phyloP scores from a whole-genome alignment of 2,329 filamentous ascomycete species.

The Rutstroemia sp. region DNA sequence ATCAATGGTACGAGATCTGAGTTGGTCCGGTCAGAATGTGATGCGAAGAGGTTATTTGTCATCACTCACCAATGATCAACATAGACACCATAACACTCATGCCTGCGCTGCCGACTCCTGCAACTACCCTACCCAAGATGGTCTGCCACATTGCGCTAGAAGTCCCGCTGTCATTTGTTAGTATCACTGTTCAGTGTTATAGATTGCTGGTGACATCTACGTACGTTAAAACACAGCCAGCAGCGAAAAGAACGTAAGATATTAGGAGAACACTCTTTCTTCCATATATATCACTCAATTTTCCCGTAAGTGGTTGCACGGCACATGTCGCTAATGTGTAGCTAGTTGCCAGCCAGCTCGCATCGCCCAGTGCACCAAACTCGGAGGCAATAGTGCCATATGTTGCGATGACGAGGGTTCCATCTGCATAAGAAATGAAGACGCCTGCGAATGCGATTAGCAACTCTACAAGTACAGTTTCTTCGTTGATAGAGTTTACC shows the following conservation, averaged over 20 bases:
- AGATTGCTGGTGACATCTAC: not conserved
- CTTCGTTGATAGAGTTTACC: slow-evolving; percentile 7
- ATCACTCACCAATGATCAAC: slow-evolving; percentile 6
- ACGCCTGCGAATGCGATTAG: slow-evolving; percentile 37
- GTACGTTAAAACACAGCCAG: slow-evolving; percentile 42
- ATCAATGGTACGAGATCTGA: slow-evolving; percentile 36
- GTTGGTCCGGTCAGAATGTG: not conserved
- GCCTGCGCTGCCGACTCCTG: slow-evolving; percentile 58
- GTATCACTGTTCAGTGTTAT: not conserved
- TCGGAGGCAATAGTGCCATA: slow-evolving; percentile 55
- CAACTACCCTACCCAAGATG: slow-evolving; percentile 50
- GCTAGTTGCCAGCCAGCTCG: slow-evolving; percentile 48
- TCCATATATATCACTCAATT: slow-evolving; percentile 51
- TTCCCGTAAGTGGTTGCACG: slow-evolving; percentile 69
- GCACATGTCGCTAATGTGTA: slow-evolving; percentile 70
- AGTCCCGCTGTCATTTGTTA: slow-evolving; percentile 43
- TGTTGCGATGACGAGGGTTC: slow-evolving; percentile 58
- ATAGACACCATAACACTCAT: slow-evolving; percentile 39
- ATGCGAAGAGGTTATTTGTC: not conserved
- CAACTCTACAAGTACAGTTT: not conserved
- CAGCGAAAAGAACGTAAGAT: slow-evolving; percentile 51
- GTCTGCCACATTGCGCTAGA: slow-evolving; percentile 59
- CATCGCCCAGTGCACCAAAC: slow-evolving; percentile 48
- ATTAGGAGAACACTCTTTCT: slow-evolving; percentile 13
- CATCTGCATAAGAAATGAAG: slow-evolving; percentile 59